Evolutionary conservation across 768 basidiomycete species (phyloP), one percentile per base, ranked within the genome.

Genomic region (Multifurca ochricompacta): DNA sequence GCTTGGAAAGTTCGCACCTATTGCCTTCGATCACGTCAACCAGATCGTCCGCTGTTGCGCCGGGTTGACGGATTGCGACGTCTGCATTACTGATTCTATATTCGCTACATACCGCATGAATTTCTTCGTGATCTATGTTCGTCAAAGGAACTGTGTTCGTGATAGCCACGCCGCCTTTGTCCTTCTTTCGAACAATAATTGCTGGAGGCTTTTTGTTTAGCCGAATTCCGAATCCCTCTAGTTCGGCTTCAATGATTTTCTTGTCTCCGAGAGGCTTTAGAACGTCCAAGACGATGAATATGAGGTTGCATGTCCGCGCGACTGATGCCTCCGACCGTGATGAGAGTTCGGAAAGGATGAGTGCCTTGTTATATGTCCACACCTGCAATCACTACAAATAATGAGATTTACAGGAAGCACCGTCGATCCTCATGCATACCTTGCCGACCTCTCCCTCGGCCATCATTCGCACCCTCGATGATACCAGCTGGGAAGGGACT

Each of bases 1-100:
- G 16, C 13, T 28, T 34, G 18, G 18, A 9, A 28, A 51, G n/a
- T n/a, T 56, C 77, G 53, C 59, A 83, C 83, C 93, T 75, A 68
- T 96, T 97, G 48, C 92, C 96, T 73, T 99, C 96, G 50, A 98
- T 83, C 32, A 98, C 91, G 64, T 99, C 96, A 43, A 99, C 94
- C 9, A 99, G 71, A 67, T 99, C 96, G 66, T 99, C 96, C 1
- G 93, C 81, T 1, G 92, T 97, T 6, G 89, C 91, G 54, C 84
- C 83, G 1, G 90, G 84, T 69, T 98, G 87, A 47, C 96, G 84
- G 62, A 99, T 96, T 6, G 91, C 85, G 47, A 99, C 81, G 64
- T 96, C 93, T 11, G 79, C 84, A 63, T 94, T 97, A 70, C 74
- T 91, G 48, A 92, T 78, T 63, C 77, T 85, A 71, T 97, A 99